A percentile compares a stretch with the other conserved stretches of the same genome.
Conservation (phyloP, 2,329 filamentous ascomycete species). For the Aureobasidium mangrovei region DNA sequence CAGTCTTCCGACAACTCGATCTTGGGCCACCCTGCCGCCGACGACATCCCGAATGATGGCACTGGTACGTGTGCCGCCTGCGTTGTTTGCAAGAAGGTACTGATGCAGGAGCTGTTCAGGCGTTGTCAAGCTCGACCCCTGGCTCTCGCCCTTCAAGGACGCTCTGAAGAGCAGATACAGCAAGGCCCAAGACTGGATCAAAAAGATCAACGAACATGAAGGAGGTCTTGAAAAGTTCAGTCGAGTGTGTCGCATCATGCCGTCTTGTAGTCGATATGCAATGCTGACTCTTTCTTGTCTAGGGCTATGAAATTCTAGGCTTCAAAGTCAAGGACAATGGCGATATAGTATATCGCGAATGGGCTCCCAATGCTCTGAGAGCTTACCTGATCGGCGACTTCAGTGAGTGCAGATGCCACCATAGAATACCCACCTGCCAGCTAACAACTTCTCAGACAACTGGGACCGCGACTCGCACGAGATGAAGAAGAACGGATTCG, state of each 20-base stretch:
- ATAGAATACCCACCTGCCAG: neutral
- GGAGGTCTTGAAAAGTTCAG: slow-evolving; percentile 90
- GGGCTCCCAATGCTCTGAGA: slow-evolving; percentile 81
- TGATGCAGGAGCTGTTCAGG: slow-evolving; percentile 45
- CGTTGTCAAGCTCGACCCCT: slow-evolving; percentile 80
- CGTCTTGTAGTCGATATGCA: neutral
- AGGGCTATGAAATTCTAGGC: slow-evolving; percentile 83
- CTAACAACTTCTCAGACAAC: slow-evolving; percentile 48
- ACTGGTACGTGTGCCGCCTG: slow-evolving; percentile 49
- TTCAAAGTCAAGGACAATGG: slow-evolving; percentile 73
- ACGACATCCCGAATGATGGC: slow-evolving; percentile 56
- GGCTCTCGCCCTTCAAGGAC: slow-evolving; percentile 76
- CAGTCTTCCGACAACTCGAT: slow-evolving; percentile 38
- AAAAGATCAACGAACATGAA: slow-evolving; percentile 70
- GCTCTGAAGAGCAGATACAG: slow-evolving; percentile 66
- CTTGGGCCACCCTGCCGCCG: slow-evolving; percentile 36
- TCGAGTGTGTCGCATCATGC: slow-evolving; percentile 42
- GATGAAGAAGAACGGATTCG: slow-evolving; percentile 79
- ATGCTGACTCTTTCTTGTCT: slow-evolving; percentile 9
- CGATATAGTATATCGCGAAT: slow-evolving; percentile 87
- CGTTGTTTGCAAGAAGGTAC: slow-evolving; percentile 11
- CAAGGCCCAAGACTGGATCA: slow-evolving; percentile 79
- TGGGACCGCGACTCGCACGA: slow-evolving; percentile 78
- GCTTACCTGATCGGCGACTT: slow-evolving; percentile 91
- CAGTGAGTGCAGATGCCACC: slow-evolving; percentile 48